These are phyloP conservation scores for Symbiodinium natans DNA, from an alignment of 73 alveolate species.

Conservation along the genomic window DNA sequence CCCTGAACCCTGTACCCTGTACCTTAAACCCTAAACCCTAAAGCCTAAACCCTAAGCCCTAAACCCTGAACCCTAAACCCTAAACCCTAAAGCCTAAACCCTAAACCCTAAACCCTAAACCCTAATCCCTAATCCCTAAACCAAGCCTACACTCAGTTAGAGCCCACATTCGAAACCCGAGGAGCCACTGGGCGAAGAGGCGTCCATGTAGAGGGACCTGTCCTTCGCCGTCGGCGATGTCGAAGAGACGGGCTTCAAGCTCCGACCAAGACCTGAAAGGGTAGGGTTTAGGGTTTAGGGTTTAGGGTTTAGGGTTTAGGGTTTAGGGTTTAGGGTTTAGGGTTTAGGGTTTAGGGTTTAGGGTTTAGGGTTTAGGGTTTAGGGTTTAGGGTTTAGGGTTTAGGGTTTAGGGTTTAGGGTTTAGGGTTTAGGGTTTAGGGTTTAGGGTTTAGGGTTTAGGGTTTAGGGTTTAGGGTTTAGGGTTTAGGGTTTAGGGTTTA, in stretches of 20 bases:
- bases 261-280: background rate
- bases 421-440: too few relatives aligned
- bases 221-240: background rate
- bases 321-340: background rate
- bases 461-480: too few relatives aligned
- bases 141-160: background rate
- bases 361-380: background rate
- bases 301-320: background rate
- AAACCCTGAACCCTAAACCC: background rate
- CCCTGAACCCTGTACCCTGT: too few relatives aligned
- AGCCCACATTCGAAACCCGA: background rate
- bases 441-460: too few relatives aligned
- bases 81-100: background rate
- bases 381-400: too few relatives aligned
- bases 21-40: too few relatives aligned
- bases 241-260: background rate
- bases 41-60: too few relatives aligned
- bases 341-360: background rate
- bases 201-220: constrained; percentile 1
- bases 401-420: too few relatives aligned
- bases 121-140: background rate
- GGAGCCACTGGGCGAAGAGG: background rate
- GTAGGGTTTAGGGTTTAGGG: too few relatives aligned
- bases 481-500: too few relatives aligned
- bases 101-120: background rate